phyloP scores from a whole-genome alignment of 768 basidiomycete genomes.

The Termitomyces sp. region DNA sequence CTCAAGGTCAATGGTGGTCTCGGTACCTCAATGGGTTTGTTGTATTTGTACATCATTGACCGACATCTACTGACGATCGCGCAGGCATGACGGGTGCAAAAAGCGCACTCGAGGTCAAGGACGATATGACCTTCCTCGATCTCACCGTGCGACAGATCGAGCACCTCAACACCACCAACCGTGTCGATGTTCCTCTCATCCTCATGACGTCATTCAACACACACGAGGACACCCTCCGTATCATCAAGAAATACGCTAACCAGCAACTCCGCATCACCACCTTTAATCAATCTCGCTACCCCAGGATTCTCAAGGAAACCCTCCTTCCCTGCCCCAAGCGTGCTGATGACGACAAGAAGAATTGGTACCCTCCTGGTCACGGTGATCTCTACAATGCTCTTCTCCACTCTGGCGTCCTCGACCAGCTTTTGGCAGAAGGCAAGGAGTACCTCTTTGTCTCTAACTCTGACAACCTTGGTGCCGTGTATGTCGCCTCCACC shows the following conservation, averaged over 20 bases:
- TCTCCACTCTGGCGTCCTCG: constrained; percentile 85
- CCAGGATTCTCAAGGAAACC: constrained; percentile 87
- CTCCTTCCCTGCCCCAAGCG: constrained; percentile 80
- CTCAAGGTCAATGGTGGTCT: constrained; percentile 95
- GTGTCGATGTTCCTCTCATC: constrained; percentile 92
- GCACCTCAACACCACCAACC: constrained; percentile 83
- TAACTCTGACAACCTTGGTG: constrained; percentile 96
- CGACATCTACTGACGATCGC: constrained; percentile 1
- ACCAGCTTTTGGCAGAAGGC: constrained; percentile 84
- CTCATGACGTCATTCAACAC: constrained; percentile 99
- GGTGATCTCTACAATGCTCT: constrained; percentile 95
- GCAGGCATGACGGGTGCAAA: constrained; percentile 84
- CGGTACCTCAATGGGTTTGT: constrained; percentile 82
- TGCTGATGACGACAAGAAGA: constrained; percentile 78
- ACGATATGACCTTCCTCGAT: constrained; percentile 98
- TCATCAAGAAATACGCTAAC: constrained; percentile 96
- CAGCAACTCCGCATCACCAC: constrained; percentile 91
- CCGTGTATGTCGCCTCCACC: constrained; percentile 54
- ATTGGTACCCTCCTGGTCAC: constrained; percentile 98
- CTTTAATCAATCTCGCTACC: constrained; percentile 94
- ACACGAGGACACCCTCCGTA: constrained; percentile 91
- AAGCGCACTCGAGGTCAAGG: constrained; percentile 92
- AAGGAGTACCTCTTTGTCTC: constrained; percentile 98
- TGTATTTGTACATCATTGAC: neutral
- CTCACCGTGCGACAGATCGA: constrained; percentile 93